Conservation (phyloP, 2,329 filamentous ascomycete species). For the Pseudocercospora cruenta region DNA sequence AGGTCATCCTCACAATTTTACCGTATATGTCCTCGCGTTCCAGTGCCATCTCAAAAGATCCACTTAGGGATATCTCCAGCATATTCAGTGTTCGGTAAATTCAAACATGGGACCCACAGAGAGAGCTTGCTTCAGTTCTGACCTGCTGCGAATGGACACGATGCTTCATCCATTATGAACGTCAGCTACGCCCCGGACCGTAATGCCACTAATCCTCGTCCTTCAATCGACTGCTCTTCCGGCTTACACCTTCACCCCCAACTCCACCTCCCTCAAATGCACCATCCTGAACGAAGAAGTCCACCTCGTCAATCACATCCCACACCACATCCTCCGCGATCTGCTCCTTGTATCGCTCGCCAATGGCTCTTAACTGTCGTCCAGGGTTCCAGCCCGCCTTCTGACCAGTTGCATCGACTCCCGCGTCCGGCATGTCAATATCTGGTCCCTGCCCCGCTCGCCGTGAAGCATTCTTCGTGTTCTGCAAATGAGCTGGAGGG, state of each 20-base stretch:
- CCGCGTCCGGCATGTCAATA: constrained; percentile 38
- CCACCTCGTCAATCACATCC: constrained; percentile 91
- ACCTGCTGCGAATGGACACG: background rate
- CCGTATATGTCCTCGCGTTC: background rate
- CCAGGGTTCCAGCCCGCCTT: constrained; percentile 38
- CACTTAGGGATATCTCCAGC: background rate
- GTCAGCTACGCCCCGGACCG: constrained; percentile 38
- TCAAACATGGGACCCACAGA: background rate
- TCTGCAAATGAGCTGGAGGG: constrained; percentile 64
- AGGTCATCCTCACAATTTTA: background rate
- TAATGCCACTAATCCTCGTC: constrained; percentile 35
- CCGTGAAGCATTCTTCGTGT: constrained; percentile 21
- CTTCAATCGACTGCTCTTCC: constrained; percentile 28
- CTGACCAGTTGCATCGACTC: constrained; percentile 23
- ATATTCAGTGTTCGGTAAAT: background rate
- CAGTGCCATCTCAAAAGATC: background rate
- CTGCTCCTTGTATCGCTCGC: constrained; percentile 85
- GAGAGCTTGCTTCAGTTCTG: background rate
- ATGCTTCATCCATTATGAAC: background rate
- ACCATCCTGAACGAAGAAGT: constrained; percentile 78
- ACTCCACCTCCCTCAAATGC: constrained; percentile 42
- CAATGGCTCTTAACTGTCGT: constrained; percentile 61
- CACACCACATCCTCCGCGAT: constrained; percentile 93
- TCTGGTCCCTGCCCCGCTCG: constrained; percentile 32
- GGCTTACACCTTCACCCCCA: constrained; percentile 25